phyloP scores from a whole-genome alignment of 805 yeast genomes.

The Candida cerambycidarum region DNA sequence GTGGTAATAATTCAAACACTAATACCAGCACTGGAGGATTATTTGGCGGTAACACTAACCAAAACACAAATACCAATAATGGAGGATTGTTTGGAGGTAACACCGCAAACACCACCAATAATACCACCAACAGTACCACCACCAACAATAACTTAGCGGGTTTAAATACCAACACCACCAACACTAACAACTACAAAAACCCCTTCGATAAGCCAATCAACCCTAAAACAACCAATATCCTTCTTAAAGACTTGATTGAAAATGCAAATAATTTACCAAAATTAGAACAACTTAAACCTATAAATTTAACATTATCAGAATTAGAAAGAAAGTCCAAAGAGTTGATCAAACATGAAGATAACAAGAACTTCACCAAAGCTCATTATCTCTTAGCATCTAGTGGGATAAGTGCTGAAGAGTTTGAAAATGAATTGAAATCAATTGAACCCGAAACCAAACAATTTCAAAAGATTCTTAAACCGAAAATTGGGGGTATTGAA shows the following conservation, averaged over 20 bases:
- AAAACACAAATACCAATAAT: background rate
- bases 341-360: constrained; percentile 45
- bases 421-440: constrained; percentile 58
- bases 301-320: constrained; percentile 78
- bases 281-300: constrained; percentile 60
- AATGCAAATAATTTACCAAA: constrained; percentile 74
- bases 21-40: background rate
- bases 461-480: constrained; percentile 11
- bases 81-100: background rate
- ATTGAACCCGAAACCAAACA: constrained; percentile 14
- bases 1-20: background rate
- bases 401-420: constrained; percentile 83
- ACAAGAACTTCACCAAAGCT: constrained; percentile 56
- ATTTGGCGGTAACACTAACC: background rate
- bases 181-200: background rate
- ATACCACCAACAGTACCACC: constrained; percentile 1
- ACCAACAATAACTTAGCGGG: background rate
- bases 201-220: constrained; percentile 7
- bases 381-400: constrained; percentile 89
- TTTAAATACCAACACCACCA: background rate
- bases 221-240: constrained; percentile 14
- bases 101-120: background rate
- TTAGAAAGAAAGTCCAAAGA: constrained; percentile 65
- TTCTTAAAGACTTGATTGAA: constrained; percentile 71
- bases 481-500: constrained; percentile 45